Percentiles rank a stretch among this genome's conserved stretches.
phyloP scores from a whole-genome alignment of 805 yeast species.

The Metschnikowia orientalis region DNA sequence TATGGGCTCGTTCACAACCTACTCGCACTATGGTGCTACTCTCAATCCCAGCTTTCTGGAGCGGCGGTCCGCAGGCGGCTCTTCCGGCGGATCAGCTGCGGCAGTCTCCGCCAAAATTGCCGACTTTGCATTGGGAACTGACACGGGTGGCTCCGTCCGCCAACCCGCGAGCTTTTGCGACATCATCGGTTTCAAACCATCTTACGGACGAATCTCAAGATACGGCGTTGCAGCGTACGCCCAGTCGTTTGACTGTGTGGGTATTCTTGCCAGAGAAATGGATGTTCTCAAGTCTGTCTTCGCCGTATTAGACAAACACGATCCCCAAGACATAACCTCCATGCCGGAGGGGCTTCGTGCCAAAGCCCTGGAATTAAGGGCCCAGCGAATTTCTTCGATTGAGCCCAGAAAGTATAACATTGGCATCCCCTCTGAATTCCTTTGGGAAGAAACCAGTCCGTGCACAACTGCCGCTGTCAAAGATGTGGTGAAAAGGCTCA shows the following conservation, averaged over 20 bases:
- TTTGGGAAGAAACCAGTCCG: conserved; percentile 49
- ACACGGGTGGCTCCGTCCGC: conserved; percentile 95
- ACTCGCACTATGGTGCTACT: conserved; percentile 55
- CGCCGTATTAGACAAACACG: conserved; percentile 53
- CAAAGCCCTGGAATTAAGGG: conserved; percentile 12
- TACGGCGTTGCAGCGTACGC: conserved; percentile 93
- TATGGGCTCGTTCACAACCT: conserved; percentile 78
- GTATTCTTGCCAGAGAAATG: conserved; percentile 59
- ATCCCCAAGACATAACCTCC: conserved; percentile 77
- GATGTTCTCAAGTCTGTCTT: conserved; percentile 46
- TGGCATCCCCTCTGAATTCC: conserved; percentile 72
- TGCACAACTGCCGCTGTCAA: conserved; percentile 47
- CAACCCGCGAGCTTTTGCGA: conserved; percentile 88
- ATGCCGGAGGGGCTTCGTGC: conserved; percentile 36
- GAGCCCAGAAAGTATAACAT: conserved; percentile 36
- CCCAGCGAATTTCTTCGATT: conserved; percentile 1
- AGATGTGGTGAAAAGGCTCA: conserved; percentile 40
- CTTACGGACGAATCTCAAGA: conserved; percentile 87
- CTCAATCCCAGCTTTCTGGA: conserved; percentile 41
- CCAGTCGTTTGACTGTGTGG: conserved; percentile 92
- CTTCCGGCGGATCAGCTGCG: conserved; percentile 95
- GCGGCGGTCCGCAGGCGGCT: conserved; percentile 65
- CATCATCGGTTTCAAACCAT: conserved; percentile 83
- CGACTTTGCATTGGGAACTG: conserved; percentile 85
- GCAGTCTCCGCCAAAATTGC: conserved; percentile 71